phyloP scores from a whole-genome alignment of 2,329 filamentous ascomycete species.

The Myriosclerotinia curreyana region DNA sequence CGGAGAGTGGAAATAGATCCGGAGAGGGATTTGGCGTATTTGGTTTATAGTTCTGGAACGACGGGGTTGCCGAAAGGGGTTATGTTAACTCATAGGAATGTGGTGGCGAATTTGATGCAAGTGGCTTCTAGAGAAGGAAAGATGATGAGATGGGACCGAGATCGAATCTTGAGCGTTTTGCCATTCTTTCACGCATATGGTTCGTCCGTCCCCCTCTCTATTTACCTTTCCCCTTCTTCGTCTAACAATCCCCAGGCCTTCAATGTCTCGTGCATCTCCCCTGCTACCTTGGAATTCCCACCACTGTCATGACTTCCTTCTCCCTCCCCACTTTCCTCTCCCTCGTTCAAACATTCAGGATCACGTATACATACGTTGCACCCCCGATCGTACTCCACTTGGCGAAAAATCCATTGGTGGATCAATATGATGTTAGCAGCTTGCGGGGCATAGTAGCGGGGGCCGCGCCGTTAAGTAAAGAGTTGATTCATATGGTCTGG shows the following conservation, averaged over 20 bases:
- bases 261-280: slow-evolving; percentile 50
- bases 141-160: slow-evolving; percentile 47
- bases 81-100: slow-evolving; percentile 46
- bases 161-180: slow-evolving; percentile 9
- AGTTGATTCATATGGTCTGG: slow-evolving; percentile 73
- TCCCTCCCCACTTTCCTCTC: slow-evolving; percentile 53
- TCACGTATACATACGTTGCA: slow-evolving; percentile 53
- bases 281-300: slow-evolving; percentile 46
- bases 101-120: slow-evolving; percentile 25
- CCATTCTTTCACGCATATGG: slow-evolving; percentile 10
- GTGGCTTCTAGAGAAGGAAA: slow-evolving; percentile 34
- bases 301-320: slow-evolving; percentile 57
- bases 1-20: background rate
- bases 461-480: slow-evolving; percentile 54
- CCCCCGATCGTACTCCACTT: slow-evolving; percentile 59
- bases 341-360: slow-evolving; percentile 49
- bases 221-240: too few species aligned
- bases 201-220: background rate
- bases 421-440: slow-evolving; percentile 51
- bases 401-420: slow-evolving; percentile 52
- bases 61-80: slow-evolving; percentile 84
- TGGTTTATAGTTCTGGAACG: slow-evolving; percentile 71
- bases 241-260: slow-evolving; percentile 36
- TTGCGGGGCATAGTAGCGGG: slow-evolving; percentile 49
- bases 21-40: slow-evolving; percentile 54